A percentile compares a stretch with the other conserved stretches of the same genome.
Conservation (phyloP, 192 early-diverging fungal species). For the Chytriomyces sp. region DNA sequence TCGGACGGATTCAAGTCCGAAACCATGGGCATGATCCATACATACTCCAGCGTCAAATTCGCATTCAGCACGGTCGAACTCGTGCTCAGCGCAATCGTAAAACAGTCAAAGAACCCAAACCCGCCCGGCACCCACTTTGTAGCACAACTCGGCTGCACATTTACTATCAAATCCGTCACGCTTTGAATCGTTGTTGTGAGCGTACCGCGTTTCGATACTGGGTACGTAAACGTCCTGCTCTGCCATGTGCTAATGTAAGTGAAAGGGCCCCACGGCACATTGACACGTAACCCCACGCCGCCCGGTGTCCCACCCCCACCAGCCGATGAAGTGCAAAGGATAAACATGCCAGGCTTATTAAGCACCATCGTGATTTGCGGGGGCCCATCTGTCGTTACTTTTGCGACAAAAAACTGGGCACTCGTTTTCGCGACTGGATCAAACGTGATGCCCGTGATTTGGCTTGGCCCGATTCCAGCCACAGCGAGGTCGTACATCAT, state of each 20-base stretch:
- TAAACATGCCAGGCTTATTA: slow-evolving; percentile 10
- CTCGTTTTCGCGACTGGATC: slow-evolving; percentile 17
- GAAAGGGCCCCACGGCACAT: background rate
- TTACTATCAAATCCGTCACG: background rate
- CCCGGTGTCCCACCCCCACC: background rate
- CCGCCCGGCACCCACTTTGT: background rate
- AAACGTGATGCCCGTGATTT: slow-evolving; percentile 28
- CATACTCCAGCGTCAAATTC: slow-evolving; percentile 12
- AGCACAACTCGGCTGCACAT: slow-evolving; percentile 1
- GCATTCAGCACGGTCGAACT: background rate
- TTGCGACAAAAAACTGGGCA: slow-evolving; percentile 15
- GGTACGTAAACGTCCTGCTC: slow-evolving; percentile 11
- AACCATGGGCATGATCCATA: slow-evolving; percentile 6
- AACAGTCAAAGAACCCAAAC: slow-evolving; percentile 28
- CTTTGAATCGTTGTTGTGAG: background rate
- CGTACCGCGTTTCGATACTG: background rate
- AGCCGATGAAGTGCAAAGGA: background rate
- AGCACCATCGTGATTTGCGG: slow-evolving; percentile 24
- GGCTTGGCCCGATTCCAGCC: background rate
- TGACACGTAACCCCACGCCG: too few relatives aligned
- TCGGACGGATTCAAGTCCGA: slow-evolving; percentile 9
- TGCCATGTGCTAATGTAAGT: background rate
- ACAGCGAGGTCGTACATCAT: slow-evolving; percentile 15
- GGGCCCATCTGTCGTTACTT: slow-evolving; percentile 14
- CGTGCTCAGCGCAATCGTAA: slow-evolving; percentile 1